Percentiles rank a stretch among this genome's conserved stretches.
These are phyloP conservation scores for Botrytis tulipae DNA, from an alignment of 2,329 filamentous ascomycete genomes.

Conservation along the genomic window DNA sequence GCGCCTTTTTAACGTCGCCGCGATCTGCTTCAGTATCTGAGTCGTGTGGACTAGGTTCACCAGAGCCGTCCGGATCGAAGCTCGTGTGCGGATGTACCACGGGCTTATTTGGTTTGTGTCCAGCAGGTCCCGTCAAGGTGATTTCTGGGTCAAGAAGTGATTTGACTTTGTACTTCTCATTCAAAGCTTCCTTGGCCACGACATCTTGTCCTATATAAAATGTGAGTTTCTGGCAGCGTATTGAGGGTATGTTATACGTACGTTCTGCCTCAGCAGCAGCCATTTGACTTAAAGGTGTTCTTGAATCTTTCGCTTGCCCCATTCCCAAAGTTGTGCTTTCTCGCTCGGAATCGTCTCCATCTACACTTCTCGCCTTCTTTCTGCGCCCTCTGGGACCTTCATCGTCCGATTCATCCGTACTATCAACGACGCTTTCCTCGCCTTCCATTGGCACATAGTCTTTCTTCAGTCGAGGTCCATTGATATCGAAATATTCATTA, in stretches of 20 bases:
- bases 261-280: slow-evolving; percentile 78
- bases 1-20: slow-evolving; percentile 81
- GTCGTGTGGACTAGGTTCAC: slow-evolving; percentile 59
- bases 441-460: slow-evolving; percentile 34
- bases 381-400: slow-evolving; percentile 61
- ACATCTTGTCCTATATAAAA: slow-evolving; percentile 28
- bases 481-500: slow-evolving; percentile 25
- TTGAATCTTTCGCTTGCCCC: slow-evolving; percentile 42
- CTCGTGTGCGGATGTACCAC: slow-evolving; percentile 79
- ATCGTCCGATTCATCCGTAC: slow-evolving; percentile 57
- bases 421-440: slow-evolving; percentile 35
- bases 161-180: slow-evolving; percentile 34
- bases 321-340: slow-evolving; percentile 39
- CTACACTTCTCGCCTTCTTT: slow-evolving; percentile 42
- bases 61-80: slow-evolving; percentile 63
- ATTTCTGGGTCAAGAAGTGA: slow-evolving; percentile 58
- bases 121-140: slow-evolving; percentile 60
- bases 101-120: slow-evolving; percentile 53
- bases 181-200: slow-evolving; percentile 25
- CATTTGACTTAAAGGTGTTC: slow-evolving; percentile 59
- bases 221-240: neutral
- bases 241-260: slow-evolving; percentile 45
- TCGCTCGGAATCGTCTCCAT: slow-evolving; percentile 35
- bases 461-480: slow-evolving; percentile 34
- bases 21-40: slow-evolving; percentile 86